phyloP scores from a whole-genome alignment of 192 early-diverging fungal genomes.

The Backusella australiensis region DNA sequence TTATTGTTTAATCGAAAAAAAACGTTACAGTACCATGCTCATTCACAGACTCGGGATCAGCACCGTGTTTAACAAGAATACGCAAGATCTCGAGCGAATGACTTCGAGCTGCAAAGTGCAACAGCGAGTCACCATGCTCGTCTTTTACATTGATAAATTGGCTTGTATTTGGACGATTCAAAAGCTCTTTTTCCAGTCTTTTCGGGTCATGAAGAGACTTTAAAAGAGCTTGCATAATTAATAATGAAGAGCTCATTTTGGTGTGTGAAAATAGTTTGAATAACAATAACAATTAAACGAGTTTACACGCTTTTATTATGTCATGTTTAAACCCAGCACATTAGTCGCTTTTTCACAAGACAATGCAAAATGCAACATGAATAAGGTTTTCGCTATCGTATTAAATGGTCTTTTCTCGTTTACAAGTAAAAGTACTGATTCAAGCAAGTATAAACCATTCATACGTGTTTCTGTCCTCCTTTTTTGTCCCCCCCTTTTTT shows the following conservation, averaged over 20 bases:
- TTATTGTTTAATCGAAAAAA: background rate
- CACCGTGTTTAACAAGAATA: slow-evolving; percentile 21
- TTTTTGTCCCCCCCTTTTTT: no score
- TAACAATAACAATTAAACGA: no score
- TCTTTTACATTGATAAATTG: slow-evolving; percentile 16
- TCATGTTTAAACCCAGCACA: no score
- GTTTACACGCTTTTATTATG: no score
- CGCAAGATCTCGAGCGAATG: slow-evolving; percentile 18
- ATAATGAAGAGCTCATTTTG: background rate
- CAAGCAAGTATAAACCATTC: no score
- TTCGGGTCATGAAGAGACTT: background rate
- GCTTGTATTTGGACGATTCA: background rate
- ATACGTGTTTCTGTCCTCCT: no score
- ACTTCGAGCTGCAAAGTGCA: slow-evolving; percentile 43
- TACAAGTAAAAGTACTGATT: no score
- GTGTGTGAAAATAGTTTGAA: no score
- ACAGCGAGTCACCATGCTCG: slow-evolving; percentile 35
- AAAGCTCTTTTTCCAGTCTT: background rate
- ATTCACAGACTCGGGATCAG: slow-evolving; percentile 31
- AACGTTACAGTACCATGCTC: slow-evolving; percentile 29
- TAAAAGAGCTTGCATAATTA: background rate
- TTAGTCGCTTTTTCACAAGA: no score
- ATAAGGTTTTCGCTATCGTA: no score
- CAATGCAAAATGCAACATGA: no score
- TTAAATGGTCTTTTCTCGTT: no score